Evolutionary conservation across 2,329 filamentous ascomycete species (phyloP).

Genomic region (Colletotrichum godetiae): DNA sequence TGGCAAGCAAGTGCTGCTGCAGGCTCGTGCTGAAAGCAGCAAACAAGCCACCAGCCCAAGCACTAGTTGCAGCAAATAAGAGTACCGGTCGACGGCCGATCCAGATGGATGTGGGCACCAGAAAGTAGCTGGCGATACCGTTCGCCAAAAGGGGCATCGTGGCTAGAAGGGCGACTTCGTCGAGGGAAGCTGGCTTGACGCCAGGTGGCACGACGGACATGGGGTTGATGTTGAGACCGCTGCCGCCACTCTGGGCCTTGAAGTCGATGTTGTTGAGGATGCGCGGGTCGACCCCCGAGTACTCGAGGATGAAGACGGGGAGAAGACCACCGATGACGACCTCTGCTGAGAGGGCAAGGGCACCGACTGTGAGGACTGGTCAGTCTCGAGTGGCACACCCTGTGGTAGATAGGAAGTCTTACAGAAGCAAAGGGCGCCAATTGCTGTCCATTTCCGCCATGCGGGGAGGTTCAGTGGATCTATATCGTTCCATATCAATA

Average conservation of each 20-base stretch:
- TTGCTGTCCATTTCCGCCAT: constrained; percentile 45
- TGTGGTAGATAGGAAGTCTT: constrained; percentile 16
- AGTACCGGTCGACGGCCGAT: constrained; percentile 49
- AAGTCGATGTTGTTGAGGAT: constrained; percentile 40
- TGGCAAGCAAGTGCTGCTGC: constrained; percentile 44
- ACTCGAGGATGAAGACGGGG: constrained; percentile 48
- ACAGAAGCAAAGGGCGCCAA: constrained; percentile 43
- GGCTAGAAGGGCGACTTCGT: constrained; percentile 43
- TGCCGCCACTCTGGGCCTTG: constrained; percentile 36
- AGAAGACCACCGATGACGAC: constrained; percentile 44
- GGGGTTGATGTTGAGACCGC: constrained; percentile 41
- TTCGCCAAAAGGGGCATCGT: constrained; percentile 48
- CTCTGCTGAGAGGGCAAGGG: constrained; percentile 41
- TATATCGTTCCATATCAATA: constrained; percentile 8
- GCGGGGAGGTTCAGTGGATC: constrained; percentile 45
- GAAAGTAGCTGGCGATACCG: constrained; percentile 47
- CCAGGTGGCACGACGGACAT: constrained; percentile 32
- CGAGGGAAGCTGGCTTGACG: constrained; percentile 44
- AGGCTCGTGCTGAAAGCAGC: constrained; percentile 46
- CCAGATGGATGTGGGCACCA: constrained; percentile 49
- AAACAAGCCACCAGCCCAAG: constrained; percentile 49
- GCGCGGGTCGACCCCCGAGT: constrained; percentile 45
- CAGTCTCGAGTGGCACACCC: background rate
- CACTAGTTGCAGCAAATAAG: constrained; percentile 43
- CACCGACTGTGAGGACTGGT: constrained; percentile 38